Evolutionary conservation across 176 grass and related monocot species (phyloP), one percentile per base, ranked within the genome.

Genomic region (Juncus effusus): DNA sequence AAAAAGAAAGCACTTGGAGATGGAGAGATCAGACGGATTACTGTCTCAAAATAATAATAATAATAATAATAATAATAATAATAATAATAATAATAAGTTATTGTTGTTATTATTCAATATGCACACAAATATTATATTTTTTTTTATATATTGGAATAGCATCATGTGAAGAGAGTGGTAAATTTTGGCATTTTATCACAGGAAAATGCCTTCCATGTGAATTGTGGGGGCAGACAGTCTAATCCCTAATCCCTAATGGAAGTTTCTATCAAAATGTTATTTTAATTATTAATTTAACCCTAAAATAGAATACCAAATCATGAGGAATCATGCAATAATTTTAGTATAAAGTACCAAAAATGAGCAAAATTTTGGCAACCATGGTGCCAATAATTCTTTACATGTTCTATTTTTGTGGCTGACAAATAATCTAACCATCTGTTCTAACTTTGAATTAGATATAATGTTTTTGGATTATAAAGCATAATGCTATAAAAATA

Each of bases 141-240:
- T n/a, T n/a, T n/a, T n/a, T n/a, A n/a, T n/a, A 13, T 13, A 41
- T 44, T 64, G 44, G 0, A 16, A 64, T 45, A 64, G 39, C 28
- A 52, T 68, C 47, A 54, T 68, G 65, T 68, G 65, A 68, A 65
- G 62, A 63, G 61, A 38, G 12, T 54, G 64, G 38, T 54, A 50
- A 16, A 3, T 13, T 52, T 68, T 68, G 45, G 47, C 47, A 54
- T 38, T 16, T 37, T 68, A 7, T 68, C 11, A 53, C 51, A 7
- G 14, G 35, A 7, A 68, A 38, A 68, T 39, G 28, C 47, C 16
- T 13, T 39, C 7, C 64, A 68, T 68, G 64, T 68, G 64, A 68
- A 37, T 13, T 51, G 16, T 38, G 47, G 64, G 3, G 10, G 47
- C 64, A 42, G 14, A 42, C 47, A 35, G 19, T 28, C 19, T 28